Conservation (phyloP, 1,284 basidiomycete genomes). For the Cystobasidium sp. region DNA sequence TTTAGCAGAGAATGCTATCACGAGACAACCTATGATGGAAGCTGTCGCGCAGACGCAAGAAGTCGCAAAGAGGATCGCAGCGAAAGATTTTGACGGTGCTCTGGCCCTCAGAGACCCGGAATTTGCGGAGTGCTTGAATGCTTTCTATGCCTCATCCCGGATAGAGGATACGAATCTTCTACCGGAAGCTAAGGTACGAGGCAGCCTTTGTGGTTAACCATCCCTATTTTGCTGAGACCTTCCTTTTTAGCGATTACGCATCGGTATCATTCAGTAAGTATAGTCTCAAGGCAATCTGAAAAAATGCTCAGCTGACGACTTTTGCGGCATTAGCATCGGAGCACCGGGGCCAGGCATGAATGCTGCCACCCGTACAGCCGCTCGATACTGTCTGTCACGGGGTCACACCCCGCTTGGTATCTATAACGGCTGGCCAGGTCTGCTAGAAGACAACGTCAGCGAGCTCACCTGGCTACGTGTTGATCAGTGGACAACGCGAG, state of each 20-base stretch:
- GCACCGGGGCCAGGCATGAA: slow-evolving; percentile 99
- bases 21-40: slow-evolving; percentile 84
- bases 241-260: slow-evolving; percentile 62
- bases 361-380: slow-evolving; percentile 91
- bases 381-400: slow-evolving; percentile 87
- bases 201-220: slow-evolving; percentile 58
- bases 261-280: slow-evolving; percentile 90
- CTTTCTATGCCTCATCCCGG: slow-evolving; percentile 75
- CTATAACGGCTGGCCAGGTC: slow-evolving; percentile 92
- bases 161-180: slow-evolving; percentile 67
- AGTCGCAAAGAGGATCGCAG: slow-evolving; percentile 79
- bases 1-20: slow-evolving; percentile 93
- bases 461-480: slow-evolving; percentile 95
- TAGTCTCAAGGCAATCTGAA: neutral
- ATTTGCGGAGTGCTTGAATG: slow-evolving; percentile 82
- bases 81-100: slow-evolving; percentile 83
- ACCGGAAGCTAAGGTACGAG: slow-evolving; percentile 63
- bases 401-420: slow-evolving; percentile 90
- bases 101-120: slow-evolving; percentile 89
- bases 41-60: slow-evolving; percentile 90
- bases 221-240: slow-evolving; percentile 3
- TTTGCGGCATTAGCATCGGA: slow-evolving; percentile 69
- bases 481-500: slow-evolving; percentile 92
- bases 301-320: neutral
- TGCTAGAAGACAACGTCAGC: slow-evolving; percentile 84